Evolutionary conservation across 805 yeast genomes (phyloP), one percentile per base, ranked within the genome.

Genomic region (Peterozyma toletana): DNA sequence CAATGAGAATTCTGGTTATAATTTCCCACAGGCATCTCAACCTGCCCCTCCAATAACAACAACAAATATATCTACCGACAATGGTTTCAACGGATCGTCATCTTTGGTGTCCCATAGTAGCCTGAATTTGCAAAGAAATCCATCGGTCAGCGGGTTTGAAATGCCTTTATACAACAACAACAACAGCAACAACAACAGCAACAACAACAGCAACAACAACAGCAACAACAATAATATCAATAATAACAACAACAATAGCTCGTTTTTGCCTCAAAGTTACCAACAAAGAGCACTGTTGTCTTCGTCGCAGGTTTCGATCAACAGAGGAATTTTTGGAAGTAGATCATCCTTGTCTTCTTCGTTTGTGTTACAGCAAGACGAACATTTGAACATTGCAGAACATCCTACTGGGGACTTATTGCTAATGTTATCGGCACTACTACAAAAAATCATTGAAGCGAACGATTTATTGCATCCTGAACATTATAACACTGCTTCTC

Each of bases 401-500:
- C 86, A 80, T 57, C 90, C 96, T 1, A 88, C 86, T 1, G 78
- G 81, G 46, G 91, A 86, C 50, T 71, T 93, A 27, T 70, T 93
- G 37, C 62, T 80, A 38, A 91, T 93, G 97, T 71, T 91, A 41
- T 78, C 96, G 16, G 83, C 95, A 7, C 68, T 91, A 42, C 67
- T 91, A 43, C 88, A 88, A 50, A 86, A 86, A 58, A 89, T 93
- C 39, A 83, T 91, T 34, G 91, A 86, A 55, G 89, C 95, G 11
- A 93, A 91, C 63, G 99, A 91, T 62, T 71, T 79, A 41, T 66
- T 87, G 33, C 91, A 83, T 54, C 85, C 90, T 2, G 81, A 78
- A 50, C 82, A 78, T 52, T 74, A 76, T 50, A 72, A 73, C 49
- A 64, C 67, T 45, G 60, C 53, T 42, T 49, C 45, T 16, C 53